Evolutionary conservation across 1,284 basidiomycete species (phyloP).

Genomic region (Termitomyces sp.): DNA sequence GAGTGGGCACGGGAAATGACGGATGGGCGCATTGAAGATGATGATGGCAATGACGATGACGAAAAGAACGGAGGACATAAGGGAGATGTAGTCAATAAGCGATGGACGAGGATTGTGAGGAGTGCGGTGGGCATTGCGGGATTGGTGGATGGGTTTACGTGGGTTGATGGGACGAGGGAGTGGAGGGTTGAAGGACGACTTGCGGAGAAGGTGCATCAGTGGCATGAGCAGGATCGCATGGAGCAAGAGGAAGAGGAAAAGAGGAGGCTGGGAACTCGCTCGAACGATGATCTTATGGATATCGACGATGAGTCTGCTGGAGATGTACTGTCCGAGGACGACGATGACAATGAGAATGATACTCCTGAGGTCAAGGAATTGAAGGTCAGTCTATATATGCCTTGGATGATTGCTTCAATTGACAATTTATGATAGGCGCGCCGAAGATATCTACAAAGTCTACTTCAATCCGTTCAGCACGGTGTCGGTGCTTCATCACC

Average conservation of each 20-base stretch:
- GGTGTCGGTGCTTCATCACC: constrained; percentile 19
- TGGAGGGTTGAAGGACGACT: constrained; percentile 71
- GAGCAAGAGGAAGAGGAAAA: constrained; percentile 66
- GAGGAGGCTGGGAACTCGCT: constrained; percentile 52
- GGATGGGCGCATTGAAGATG: constrained; percentile 80
- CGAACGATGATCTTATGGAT: constrained; percentile 67
- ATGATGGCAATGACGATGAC: constrained; percentile 49
- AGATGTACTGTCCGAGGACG: constrained; percentile 34
- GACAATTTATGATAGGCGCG: constrained; percentile 44
- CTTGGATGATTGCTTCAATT: constrained; percentile 10
- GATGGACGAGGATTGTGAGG: constrained; percentile 77
- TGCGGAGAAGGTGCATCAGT: constrained; percentile 62
- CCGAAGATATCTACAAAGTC: constrained; percentile 56
- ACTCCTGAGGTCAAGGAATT: constrained; percentile 71
- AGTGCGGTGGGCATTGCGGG: constrained; percentile 67
- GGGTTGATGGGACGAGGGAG: constrained; percentile 53
- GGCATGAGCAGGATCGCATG: constrained; percentile 63
- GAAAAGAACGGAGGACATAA: constrained; percentile 16
- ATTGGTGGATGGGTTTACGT: constrained; percentile 73
- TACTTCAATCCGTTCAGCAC: constrained; percentile 45
- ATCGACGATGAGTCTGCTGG: constrained; percentile 49
- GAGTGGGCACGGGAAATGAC: constrained; percentile 53
- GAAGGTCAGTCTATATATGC: constrained; percentile 41
- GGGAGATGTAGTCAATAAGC: constrained; percentile 27
- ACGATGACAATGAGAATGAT: constrained; percentile 58